Conservation (phyloP, 2,329 filamentous ascomycete genomes). For the Nakataea oryzae region DNA sequence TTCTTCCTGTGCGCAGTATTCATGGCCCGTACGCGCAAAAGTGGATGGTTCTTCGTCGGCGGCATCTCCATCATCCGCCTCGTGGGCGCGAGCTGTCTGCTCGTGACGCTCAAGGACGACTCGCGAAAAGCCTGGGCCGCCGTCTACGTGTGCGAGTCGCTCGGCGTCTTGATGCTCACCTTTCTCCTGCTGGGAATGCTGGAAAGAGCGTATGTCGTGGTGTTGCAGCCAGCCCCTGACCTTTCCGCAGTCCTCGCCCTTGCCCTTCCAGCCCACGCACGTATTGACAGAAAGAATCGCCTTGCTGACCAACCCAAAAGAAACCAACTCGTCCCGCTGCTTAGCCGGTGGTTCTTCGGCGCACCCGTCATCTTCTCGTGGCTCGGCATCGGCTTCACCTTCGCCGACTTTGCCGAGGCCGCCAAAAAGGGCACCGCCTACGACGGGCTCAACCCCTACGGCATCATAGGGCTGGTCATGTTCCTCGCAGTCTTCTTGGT, state of each 20-base stretch:
- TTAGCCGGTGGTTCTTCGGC: slow-evolving; percentile 9
- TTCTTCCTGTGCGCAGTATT: slow-evolving; percentile 12
- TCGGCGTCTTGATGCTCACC: slow-evolving; percentile 17
- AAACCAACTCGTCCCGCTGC: slow-evolving; percentile 8
- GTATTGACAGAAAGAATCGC: too few species aligned
- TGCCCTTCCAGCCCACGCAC: too few species aligned
- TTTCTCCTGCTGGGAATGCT: slow-evolving; percentile 17
- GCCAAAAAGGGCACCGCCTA: slow-evolving; percentile 2
- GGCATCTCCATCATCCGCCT: slow-evolving; percentile 19
- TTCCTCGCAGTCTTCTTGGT: slow-evolving; percentile 5
- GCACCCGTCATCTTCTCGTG: slow-evolving; percentile 5
- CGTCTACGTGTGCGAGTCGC: slow-evolving; percentile 16
- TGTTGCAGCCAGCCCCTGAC: neutral
- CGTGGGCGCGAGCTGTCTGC: slow-evolving; percentile 14
- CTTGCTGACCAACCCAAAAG: slow-evolving; percentile 3
- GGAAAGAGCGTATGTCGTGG: slow-evolving; percentile 15
- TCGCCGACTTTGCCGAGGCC: slow-evolving; percentile 7
- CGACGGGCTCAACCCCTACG: slow-evolving; percentile 3
- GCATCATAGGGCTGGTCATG: slow-evolving; percentile 5
- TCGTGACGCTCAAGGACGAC: slow-evolving; percentile 13
- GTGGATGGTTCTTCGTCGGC: slow-evolving; percentile 16
- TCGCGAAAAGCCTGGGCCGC: slow-evolving; percentile 11
- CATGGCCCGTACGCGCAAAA: slow-evolving; percentile 17
- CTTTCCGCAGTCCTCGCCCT: too few species aligned
- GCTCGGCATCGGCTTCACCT: slow-evolving; percentile 7